Evolutionary conservation across 257 asterid species (phyloP).

Genomic region (Buddleja alternifolia): DNA sequence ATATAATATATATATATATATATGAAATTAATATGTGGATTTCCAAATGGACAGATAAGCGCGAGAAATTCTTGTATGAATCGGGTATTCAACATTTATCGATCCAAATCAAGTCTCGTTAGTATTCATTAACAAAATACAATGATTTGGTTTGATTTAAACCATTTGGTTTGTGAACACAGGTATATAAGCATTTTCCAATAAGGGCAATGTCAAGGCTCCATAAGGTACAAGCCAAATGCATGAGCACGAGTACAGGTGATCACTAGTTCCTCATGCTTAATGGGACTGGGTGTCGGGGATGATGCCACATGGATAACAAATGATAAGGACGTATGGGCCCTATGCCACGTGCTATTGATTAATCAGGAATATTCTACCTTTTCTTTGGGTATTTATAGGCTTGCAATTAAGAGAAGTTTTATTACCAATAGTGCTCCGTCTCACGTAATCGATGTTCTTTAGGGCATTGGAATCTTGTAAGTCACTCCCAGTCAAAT

Average conservation of each 20-base stretch:
- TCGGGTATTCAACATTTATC: no score
- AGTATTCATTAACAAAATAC: no score
- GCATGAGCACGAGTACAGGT: not conserved
- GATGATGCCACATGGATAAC: conserved; percentile 32
- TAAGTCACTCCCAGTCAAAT: not conserved
- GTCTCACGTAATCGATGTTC: not conserved
- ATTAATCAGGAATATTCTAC: conserved; percentile 10
- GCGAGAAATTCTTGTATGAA: no score
- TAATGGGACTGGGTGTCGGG: conserved; percentile 8
- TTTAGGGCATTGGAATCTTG: not conserved
- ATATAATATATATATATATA: no score
- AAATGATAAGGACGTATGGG: conserved; percentile 1
- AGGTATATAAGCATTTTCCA: no score
- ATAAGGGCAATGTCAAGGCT: no score
- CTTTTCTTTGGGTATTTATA: not conserved
- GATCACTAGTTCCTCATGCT: not conserved
- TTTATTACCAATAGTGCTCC: not conserved
- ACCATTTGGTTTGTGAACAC: no score
- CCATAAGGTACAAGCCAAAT: not conserved
- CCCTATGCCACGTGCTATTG: conserved; percentile 30
- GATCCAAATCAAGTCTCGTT: no score
- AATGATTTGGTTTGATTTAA: no score
- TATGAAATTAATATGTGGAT: no score
- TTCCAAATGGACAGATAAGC: no score
- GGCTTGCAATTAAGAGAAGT: not conserved